Conservation (phyloP, 2,329 filamentous ascomycete species). For the Aspergillus hiratsukae region DNA sequence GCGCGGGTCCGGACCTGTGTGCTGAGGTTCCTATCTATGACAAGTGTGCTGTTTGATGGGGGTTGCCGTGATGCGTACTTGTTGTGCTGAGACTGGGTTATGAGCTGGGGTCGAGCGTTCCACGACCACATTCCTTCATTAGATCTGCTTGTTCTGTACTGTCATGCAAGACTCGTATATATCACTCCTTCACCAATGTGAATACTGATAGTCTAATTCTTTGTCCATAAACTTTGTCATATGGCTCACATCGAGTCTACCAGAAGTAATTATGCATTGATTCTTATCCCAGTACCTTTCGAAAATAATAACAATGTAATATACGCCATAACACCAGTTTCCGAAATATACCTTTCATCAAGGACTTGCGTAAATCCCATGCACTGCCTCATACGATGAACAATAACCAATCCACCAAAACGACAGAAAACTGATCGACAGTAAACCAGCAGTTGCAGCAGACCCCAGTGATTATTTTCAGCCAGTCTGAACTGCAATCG, state of each 20-base stretch:
- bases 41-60: constrained; percentile 24
- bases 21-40: constrained; percentile 30
- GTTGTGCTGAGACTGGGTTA: constrained; percentile 1
- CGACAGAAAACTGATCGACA: not conserved
- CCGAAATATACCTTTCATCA: constrained; percentile 11
- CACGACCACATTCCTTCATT: not conserved
- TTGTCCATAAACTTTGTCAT: not conserved
- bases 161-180: not conserved
- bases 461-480: not conserved
- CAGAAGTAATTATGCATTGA: not conserved
- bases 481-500: not conserved
- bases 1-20: constrained; percentile 29
- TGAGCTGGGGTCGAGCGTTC: constrained; percentile 8
- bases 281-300: not conserved
- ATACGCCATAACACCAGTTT: constrained; percentile 22
- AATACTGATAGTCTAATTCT: not conserved
- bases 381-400: not conserved
- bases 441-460: not conserved
- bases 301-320: not conserved
- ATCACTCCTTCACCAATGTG: not conserved
- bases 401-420: not conserved
- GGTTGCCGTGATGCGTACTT: not conserved
- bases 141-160: not conserved
- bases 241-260: not conserved
- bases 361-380: constrained; percentile 18